Base-by-base conservation (phyloP, 108 stramenopile genomes). In the Pseudonitzschia pungens region DNA sequence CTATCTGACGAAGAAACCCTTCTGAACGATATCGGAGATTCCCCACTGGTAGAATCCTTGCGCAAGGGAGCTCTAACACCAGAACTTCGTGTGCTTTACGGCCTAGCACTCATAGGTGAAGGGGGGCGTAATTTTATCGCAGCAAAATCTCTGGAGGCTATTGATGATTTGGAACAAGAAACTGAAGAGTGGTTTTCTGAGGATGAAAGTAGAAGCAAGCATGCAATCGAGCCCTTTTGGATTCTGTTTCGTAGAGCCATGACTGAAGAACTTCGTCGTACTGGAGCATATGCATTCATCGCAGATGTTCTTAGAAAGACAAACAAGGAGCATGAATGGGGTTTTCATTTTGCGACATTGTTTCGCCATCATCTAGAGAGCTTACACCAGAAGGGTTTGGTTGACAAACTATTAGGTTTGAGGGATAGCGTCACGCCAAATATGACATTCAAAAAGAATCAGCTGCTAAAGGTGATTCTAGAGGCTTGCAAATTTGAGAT, bases 91-190 rank as follows among this genome's bases (percentile, higher is more conserved):
- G 81, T 90, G 0, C 74, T 94, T 31, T 80, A 80, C 65, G 79
- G 81, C 2, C 31, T 90, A 2, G 82, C 85, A 65, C 79, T 92
- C 18, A 69, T 89, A 24, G 86, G 81, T n/a, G 77, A 81, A 62
- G 91, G 91, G 33, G 86, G 84, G 18, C 71, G 81, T 53, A 80
- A 89, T 48, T 90, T 79, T 74, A 45, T 90, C 27, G 93, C 89
- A 15, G 51, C 82, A 21, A 91, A 85, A 51, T 84, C 72, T 56
- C 53, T 94, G 0, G 86, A 87, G 69, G 73, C 73, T 15, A 71
- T 89, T 21, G 72, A 84, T 31, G 56, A 45, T 26, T 66, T 91
- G 26, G 68, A 82, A 27, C 57, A 78, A 42, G 80, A 83, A 56
- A 32, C 56, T n/a, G 50, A 36, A 15, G 43, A 40, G 18, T 77